Base-by-base conservation (phyloP, 2,329 filamentous ascomycete genomes). In the Monosporascus sp. region DNA sequence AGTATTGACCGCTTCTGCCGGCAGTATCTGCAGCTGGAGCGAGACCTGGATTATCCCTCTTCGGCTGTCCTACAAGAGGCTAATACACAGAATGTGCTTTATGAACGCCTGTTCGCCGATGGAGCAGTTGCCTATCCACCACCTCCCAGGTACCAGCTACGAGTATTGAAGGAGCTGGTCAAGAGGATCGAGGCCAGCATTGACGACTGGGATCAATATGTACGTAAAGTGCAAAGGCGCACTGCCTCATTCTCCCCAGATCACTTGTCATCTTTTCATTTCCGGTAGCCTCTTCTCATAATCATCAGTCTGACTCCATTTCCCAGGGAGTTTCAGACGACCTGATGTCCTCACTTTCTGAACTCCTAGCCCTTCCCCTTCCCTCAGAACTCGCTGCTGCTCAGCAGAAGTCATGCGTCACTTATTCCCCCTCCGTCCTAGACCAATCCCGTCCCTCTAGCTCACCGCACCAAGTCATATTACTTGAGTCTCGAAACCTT, bases 161-260 rank as follows among this genome's bases (percentile, higher is more conserved):
- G 83, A 54, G 80, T 90, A 1, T 70, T 97, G 49, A 96, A 96
- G 67, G 74, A 83, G 57, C 76, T 97, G 36, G 73, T 90, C 14
- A 71, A 76, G 7, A 81, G 76, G 52, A 84, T 96, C 50, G 90
- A 96, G 68, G 73, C 77, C 31, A 82, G 86, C 36, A 90, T 96
- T 47, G 77, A 82, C 53, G 84, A 96, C 68, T 92, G 90, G 70
- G 89, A 96, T 61, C 79, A 89, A 77, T 84, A 96, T 86, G 92
- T 96, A 86, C 76, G 88, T 75, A 49, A 49, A 31, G 22, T 11
- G 17, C 7, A 22, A 36, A 41, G 9, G 31, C 34, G 31, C 51
- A 25, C n/a, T 45, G 50, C 7, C 5, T 36, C 37, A 54, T 47
- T 22, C 17, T 49, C 47, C 51, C 20, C 5, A n/a, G 25, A 24